Percentiles rank a stretch among this genome's conserved stretches.
These are phyloP conservation scores for Phytophthora sansomeana DNA, from an alignment of 352 stramenopile species.

Conservation along the genomic window DNA sequence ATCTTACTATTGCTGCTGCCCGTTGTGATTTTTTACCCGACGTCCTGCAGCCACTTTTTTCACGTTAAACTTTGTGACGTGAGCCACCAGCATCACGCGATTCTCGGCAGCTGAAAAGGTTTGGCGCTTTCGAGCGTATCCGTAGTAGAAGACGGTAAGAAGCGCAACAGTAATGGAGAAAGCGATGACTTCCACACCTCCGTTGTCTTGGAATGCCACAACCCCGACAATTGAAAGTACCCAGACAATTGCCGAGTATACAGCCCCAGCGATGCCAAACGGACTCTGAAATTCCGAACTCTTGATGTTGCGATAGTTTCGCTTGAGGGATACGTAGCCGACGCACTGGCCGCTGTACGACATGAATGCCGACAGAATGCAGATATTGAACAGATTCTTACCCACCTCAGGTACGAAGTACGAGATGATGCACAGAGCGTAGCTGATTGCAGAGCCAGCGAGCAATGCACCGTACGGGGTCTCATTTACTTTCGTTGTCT, in stretches of 20 bases:
- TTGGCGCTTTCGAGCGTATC: conserved; percentile 34
- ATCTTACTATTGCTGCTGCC: conserved; percentile 14
- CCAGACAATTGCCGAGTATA: conserved; percentile 36
- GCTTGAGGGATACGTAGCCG: conserved; percentile 44
- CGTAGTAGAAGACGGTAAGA: conserved; percentile 36
- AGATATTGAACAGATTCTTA: conserved; percentile 31
- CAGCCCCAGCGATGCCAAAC: conserved; percentile 32
- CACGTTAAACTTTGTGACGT: conserved; percentile 44
- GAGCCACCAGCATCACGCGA: conserved; percentile 40
- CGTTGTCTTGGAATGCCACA: conserved; percentile 35
- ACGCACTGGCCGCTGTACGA: conserved; percentile 45
- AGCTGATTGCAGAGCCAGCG: conserved; percentile 32
- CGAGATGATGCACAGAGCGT: conserved; percentile 40
- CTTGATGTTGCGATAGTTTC: conserved; percentile 41
- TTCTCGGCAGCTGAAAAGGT: conserved; percentile 46
- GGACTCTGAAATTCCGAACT: conserved; percentile 43
- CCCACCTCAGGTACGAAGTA: conserved; percentile 23
- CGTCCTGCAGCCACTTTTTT: conserved; percentile 22
- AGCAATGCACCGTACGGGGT: conserved; percentile 27
- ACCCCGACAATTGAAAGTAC: conserved; percentile 28
- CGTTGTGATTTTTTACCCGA: not conserved
- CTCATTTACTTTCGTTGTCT: conserved; percentile 13
- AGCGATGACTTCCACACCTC: conserved; percentile 22
- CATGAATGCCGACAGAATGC: conserved; percentile 36
- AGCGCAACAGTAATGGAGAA: conserved; percentile 19